These are phyloP conservation scores for Fragaria nilgerrensis DNA, from an alignment of 306 rosid species.

Conservation along the genomic window DNA sequence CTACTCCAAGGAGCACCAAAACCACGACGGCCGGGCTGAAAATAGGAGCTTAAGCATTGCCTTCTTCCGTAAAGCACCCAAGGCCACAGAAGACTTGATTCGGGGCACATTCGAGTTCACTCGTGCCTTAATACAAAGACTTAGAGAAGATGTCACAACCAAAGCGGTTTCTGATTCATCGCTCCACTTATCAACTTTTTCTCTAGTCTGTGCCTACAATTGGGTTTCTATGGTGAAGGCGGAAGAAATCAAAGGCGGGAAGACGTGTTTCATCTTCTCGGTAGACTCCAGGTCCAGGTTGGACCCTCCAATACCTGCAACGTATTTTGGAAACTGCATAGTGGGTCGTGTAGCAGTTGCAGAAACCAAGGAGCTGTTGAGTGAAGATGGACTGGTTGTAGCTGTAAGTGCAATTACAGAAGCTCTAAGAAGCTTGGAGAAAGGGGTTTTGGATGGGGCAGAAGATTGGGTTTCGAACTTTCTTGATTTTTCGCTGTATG, in stretches of 20 bases:
- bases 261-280: background rate
- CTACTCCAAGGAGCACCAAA: background rate
- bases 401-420: slow-evolving; percentile 15
- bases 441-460: background rate
- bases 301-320: slow-evolving; percentile 18
- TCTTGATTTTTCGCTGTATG: background rate
- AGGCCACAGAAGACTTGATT: background rate
- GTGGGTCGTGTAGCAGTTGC: background rate
- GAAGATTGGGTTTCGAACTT: slow-evolving; percentile 4
- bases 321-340: slow-evolving; percentile 28
- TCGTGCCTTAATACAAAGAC: background rate
- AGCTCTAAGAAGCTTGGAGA: slow-evolving; percentile 9
- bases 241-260: background rate
- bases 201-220: slow-evolving; percentile 4
- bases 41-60: slow-evolving; percentile 11
- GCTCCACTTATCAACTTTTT: slow-evolving; percentile 3
- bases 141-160: background rate
- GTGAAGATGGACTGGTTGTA: slow-evolving; percentile 4
- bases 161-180: background rate
- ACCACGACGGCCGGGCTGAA: slow-evolving; percentile 5
- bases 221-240: slow-evolving; percentile 10
- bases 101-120: slow-evolving; percentile 18
- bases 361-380: slow-evolving; percentile 15
- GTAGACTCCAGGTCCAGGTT: slow-evolving; percentile 13
- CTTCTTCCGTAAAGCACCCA: background rate